Evolutionary conservation across 352 stramenopile species (phyloP).

Genomic region (Aphanomyces euteiches): DNA sequence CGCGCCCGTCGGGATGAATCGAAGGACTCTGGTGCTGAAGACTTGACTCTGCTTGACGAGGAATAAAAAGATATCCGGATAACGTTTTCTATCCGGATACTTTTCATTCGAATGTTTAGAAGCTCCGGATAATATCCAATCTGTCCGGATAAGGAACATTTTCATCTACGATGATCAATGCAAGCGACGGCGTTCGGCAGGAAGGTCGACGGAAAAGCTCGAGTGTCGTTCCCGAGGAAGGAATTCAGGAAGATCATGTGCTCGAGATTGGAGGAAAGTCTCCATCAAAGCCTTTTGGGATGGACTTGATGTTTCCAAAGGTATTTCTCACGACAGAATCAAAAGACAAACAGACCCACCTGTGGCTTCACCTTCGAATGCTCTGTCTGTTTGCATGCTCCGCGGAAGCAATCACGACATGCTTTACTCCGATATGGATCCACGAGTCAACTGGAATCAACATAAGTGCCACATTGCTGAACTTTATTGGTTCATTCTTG

Average conservation of each 20-base stretch:
- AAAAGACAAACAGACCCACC: conserved; percentile 11
- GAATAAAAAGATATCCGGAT: neutral
- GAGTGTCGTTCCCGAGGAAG: neutral
- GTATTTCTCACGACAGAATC: conserved; percentile 21
- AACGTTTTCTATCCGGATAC: neutral
- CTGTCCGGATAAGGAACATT: neutral
- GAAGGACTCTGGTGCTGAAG: neutral
- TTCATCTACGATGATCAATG: neutral
- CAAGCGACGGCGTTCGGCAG: neutral
- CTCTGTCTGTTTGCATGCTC: conserved; percentile 52
- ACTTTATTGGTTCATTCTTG: conserved; percentile 69
- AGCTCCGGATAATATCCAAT: neutral
- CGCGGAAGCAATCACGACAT: conserved; percentile 77
- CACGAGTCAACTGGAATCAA: conserved; percentile 38
- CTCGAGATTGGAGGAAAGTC: conserved; percentile 5
- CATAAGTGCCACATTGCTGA: conserved; percentile 62
- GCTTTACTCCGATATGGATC: conserved; percentile 57
- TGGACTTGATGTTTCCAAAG: conserved; percentile 8
- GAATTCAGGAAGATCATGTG: neutral
- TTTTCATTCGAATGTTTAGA: neutral
- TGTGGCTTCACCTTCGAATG: neutral
- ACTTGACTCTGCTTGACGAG: neutral
- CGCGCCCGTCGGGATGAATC: neutral
- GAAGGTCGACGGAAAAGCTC: neutral
- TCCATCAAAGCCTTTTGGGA: neutral